Percentiles rank a stretch among this genome's conserved stretches.
Conservation (phyloP, 2,329 filamentous ascomycete genomes). For the Colletotrichum sp. region DNA sequence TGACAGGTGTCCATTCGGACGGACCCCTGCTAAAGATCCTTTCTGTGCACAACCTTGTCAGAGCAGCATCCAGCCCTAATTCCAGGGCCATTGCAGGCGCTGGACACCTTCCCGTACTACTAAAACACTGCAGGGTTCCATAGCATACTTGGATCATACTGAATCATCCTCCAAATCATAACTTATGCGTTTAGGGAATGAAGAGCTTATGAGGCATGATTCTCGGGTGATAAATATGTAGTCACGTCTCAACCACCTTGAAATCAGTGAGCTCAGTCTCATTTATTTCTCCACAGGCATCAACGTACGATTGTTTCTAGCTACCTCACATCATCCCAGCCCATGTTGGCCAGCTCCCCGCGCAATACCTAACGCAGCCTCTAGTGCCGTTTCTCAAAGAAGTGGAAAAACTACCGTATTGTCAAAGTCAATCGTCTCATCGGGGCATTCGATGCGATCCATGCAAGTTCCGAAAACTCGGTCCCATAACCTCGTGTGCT, state of each 20-base stretch:
- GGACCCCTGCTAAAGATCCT: neutral
- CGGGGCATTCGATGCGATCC: constrained; percentile 37
- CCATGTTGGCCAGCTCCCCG: neutral
- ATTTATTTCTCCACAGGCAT: neutral
- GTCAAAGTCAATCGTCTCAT: constrained; percentile 34
- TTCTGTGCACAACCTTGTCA: neutral
- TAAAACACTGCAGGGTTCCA: neutral
- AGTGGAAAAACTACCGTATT: constrained; percentile 32
- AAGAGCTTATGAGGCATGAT: neutral
- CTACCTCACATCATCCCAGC: neutral
- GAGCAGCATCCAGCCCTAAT: neutral
- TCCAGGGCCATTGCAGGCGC: neutral
- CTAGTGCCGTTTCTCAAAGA: neutral
- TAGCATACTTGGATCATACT: neutral
- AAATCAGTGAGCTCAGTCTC: neutral
- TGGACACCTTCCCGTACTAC: neutral
- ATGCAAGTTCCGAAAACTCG: constrained; percentile 38
- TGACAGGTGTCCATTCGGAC: neutral
- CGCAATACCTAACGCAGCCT: neutral
- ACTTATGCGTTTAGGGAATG: neutral
- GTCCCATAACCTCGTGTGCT: constrained; percentile 43
- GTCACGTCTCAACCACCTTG: neutral
- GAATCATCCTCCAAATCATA: neutral
- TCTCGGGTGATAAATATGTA: neutral
- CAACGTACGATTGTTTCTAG: neutral